Percentiles rank a stretch among this genome's conserved stretches.
These are phyloP conservation scores for Umbilicus rupestris DNA, from an alignment of 164 flowering plant species.

Conservation along the genomic window DNA sequence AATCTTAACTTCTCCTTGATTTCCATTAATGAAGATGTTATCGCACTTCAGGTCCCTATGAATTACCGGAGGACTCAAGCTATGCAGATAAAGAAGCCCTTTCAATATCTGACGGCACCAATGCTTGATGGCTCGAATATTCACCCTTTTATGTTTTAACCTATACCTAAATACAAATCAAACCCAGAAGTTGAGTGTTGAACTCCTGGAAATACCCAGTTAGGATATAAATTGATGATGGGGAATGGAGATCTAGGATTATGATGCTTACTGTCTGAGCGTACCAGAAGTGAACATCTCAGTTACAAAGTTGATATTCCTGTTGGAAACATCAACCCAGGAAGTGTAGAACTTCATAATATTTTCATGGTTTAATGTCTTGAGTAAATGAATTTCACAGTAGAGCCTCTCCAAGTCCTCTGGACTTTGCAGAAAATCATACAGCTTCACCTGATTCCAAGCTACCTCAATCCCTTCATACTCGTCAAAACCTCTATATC, in stretches of 20 bases:
- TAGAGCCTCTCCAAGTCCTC: constrained; percentile 85
- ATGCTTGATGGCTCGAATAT: constrained; percentile 88
- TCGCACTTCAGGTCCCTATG: constrained; percentile 98
- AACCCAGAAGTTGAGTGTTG: background rate
- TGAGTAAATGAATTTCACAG: constrained; percentile 88
- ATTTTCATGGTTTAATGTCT: constrained; percentile 79
- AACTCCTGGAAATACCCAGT: background rate
- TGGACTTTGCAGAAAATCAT: constrained; percentile 68
- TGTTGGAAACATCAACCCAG: constrained; percentile 80
- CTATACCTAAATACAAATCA: constrained; percentile 49
- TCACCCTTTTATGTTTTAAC: constrained; percentile 77
- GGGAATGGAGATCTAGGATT: background rate
- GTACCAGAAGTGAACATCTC: constrained; percentile 98
- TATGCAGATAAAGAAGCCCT: constrained; percentile 87
- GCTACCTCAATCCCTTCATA: constrained; percentile 97
- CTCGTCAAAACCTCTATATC: constrained; percentile 91
- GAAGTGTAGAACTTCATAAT: constrained; percentile 95
- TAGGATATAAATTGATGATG: background rate
- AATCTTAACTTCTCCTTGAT: constrained; percentile 92
- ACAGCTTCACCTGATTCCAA: constrained; percentile 94
- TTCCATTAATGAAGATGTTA: constrained; percentile 90
- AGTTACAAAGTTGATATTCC: constrained; percentile 89
- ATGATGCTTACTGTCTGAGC: constrained; percentile 69
- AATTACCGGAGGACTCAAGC: constrained; percentile 83
- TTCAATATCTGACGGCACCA: constrained; percentile 95